Percentiles rank a stretch among this genome's conserved stretches.
These are phyloP conservation scores for Brassica carinata DNA, from an alignment of 345 rosid species.

Conservation along the genomic window DNA sequence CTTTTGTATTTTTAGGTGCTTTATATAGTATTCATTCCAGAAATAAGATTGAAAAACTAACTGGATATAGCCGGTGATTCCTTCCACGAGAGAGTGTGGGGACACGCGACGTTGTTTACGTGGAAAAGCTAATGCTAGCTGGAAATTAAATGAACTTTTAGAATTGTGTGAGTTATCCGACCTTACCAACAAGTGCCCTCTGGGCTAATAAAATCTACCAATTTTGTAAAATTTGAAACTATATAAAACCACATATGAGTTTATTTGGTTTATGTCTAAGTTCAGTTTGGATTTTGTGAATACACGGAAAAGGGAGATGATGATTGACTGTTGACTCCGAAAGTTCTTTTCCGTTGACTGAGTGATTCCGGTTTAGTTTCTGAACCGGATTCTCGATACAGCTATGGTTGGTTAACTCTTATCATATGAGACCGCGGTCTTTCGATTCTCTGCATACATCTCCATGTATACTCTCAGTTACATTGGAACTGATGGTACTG, in stretches of 20 bases:
- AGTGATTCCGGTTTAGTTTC: neutral
- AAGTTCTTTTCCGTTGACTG: too few relatives aligned
- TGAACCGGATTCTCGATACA: neutral
- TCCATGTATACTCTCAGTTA: neutral
- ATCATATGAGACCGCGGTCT: neutral
- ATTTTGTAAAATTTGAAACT: too few relatives aligned
- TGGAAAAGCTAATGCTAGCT: neutral
- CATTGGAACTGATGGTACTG: slow-evolving; percentile 31
- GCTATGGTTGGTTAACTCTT: neutral
- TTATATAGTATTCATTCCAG: slow-evolving; percentile 14
- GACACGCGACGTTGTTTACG: too few relatives aligned
- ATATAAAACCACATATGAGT: too few relatives aligned
- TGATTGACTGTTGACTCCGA: neutral
- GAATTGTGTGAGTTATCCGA: too few relatives aligned
- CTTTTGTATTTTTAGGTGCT: neutral
- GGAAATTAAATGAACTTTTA: neutral
- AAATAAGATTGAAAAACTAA: slow-evolving; percentile 8
- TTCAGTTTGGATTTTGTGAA: too few relatives aligned
- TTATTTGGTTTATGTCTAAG: too few relatives aligned
- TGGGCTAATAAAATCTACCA: too few relatives aligned
- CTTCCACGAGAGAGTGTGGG: too few relatives aligned
- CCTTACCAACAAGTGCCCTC: too few relatives aligned
- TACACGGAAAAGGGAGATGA: neutral
- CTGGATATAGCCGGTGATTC: too few relatives aligned
- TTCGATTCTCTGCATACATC: neutral